Evolutionary conservation across 441 rosid genomes (phyloP), one percentile per base, ranked within the genome.

Genomic region (Erodium chrysanthum): DNA sequence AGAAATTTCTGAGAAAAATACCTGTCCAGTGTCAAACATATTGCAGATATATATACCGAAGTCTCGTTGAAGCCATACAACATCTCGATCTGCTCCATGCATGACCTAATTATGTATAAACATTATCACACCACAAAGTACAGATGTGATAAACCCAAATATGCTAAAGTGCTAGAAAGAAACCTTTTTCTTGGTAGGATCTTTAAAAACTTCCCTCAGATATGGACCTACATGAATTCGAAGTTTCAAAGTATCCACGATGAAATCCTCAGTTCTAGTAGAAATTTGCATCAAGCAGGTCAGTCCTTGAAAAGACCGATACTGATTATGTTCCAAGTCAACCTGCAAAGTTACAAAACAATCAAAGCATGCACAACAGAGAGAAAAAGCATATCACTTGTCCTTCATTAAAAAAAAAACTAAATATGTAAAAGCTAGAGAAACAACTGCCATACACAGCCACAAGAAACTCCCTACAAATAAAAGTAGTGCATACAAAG

Each of bases 21-120:
- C 99, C 99, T 91, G 96, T 82, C 96, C 97, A 46, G 99, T 91
- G 79, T 91, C 99, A 79, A 94, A 94, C 81, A 94, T 78, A 78
- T 94, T 94, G 88, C 97, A 91, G 35, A 91, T 64, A 67, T 94
- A 91, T 81, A 94, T 89, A 78, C 97, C 96, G 58, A 94, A 94
- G 79, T 91, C 97, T 74, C 88, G 83, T 76, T 94, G 97, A 78
- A 94, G 96, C 97, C 99, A 94, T 25, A 87, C 37, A 69, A 94
- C 80, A 82, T 94, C 99, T 23, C 88, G 84, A 83, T 94, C 96
- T 68, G 99, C 96, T 83, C 99, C 97, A 83, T 94, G 97, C 96
- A 94, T 73, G 64, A 91, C 96, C 99, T 94, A 77, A 64, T 77
- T 68, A 73, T 69, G 79, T 73, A 52, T 48, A 70, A 67, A 68